Conservation (phyloP, 306 rosid species). For the Calophaca sinica region DNA sequence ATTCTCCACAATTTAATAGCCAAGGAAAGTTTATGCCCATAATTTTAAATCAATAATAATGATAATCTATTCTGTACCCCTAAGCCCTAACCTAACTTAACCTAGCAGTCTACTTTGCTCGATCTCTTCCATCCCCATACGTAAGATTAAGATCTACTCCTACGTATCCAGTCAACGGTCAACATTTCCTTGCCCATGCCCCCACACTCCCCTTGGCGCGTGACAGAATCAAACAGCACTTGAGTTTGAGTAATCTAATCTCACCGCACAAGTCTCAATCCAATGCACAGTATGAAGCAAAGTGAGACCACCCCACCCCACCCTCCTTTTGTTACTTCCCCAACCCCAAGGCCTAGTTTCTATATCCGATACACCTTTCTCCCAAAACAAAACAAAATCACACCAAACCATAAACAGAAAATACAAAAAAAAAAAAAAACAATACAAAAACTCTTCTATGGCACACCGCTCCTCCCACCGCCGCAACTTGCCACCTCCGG, state of each 20-base stretch:
- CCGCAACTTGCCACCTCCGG: constrained; percentile 54
- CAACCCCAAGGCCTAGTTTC: constrained; percentile 8
- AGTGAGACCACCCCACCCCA: not conserved
- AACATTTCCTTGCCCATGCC: constrained; percentile 34
- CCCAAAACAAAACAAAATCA: not conserved
- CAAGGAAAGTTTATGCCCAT: too few species aligned
- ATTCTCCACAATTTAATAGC: too few species aligned
- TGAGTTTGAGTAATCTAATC: constrained; percentile 8
- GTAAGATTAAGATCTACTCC: constrained; percentile 20
- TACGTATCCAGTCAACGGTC: constrained; percentile 60
- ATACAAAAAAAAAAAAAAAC: not conserved
- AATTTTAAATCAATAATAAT: too few species aligned
- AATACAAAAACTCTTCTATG: constrained; percentile 19
- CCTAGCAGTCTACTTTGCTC: too few species aligned
- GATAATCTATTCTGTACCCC: too few species aligned
- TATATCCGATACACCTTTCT: not conserved
- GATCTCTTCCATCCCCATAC: not conserved
- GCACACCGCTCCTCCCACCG: constrained; percentile 64
- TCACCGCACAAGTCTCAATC: constrained; percentile 54
- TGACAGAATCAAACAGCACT: constrained; percentile 37
- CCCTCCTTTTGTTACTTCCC: not conserved
- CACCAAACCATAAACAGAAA: not conserved
- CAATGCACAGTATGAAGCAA: constrained; percentile 19
- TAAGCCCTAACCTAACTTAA: too few species aligned
- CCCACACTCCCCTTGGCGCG: constrained; percentile 53